Base-by-base conservation (phyloP, 768 basidiomycete genomes). In the Neoboletus brunneissimus region DNA sequence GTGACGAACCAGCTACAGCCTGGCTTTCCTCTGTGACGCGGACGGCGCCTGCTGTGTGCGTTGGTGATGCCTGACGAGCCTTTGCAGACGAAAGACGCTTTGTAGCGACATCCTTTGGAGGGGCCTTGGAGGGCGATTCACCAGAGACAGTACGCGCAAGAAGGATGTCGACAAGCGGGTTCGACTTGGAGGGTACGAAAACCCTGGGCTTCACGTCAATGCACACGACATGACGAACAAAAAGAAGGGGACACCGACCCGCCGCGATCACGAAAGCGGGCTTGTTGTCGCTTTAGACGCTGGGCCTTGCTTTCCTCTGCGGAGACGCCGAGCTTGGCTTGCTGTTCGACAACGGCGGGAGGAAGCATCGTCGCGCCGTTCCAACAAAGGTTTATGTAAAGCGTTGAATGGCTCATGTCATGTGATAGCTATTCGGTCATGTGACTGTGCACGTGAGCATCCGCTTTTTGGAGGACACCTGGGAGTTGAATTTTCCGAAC, bases 201-300 rank as follows among this genome's bases (percentile, higher is more conserved):
- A 78, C 80, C 0, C 84, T 85, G 6, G 22, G 22, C 12, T 15
- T 27, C 34, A 11, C 5, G 50, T 60, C 41, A 57, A n/a, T 31
- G 16, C 47, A 18, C 20, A n/a, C n/a, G 38, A 38, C n/a, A 37
- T 15, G 45, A 43, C 10, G 16, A 2, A 35, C 15, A 40, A 50
- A 27, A 1, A 25, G 13, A 20, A 31, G 6, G 35, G 16, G 25
- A 34, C 40, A 73, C 82, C 58, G 31, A 85, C 84, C 85, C 84
- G 55, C 85, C 85, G 52, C 85, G 80, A 69, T 88, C 85, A 51
- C 87, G 79, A 68, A 87, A 85, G 25, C 87, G 76, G 34, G 85
- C 77, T 61, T 88, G 82, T 57, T 83, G 84, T 41, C 86, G 79
- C 64, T 86, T 77, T 16, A 82, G 65, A 43, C 88, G 81, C 47